Conservation (phyloP, 257 asterid species). For the Oldenlandia corymbosa region DNA sequence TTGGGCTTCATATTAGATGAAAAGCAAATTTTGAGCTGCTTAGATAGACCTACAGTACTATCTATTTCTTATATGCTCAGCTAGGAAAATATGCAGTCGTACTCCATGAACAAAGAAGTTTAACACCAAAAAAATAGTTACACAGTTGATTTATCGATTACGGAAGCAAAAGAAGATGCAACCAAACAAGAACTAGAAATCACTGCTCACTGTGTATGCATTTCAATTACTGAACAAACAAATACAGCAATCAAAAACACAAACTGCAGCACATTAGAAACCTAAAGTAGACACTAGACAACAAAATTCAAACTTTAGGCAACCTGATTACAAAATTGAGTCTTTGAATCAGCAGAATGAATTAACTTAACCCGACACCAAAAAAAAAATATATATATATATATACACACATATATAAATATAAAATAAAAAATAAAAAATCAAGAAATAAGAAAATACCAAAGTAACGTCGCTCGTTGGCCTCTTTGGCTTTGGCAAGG, state of each 20-base stretch:
- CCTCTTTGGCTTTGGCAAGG: constrained; percentile 71
- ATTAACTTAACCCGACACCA: neutral
- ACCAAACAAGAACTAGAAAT: neutral
- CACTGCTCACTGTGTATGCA: neutral
- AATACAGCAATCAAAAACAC: neutral
- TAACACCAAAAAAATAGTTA: neutral
- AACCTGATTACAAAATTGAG: neutral
- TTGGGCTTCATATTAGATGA: too few relatives aligned
- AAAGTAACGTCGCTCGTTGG: constrained; percentile 93
- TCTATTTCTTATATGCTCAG: too few relatives aligned
- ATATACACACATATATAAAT: too few relatives aligned
- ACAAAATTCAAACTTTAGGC: neutral
- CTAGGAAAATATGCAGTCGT: neutral
- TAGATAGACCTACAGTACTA: neutral
- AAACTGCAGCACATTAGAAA: neutral
- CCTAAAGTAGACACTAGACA: neutral
- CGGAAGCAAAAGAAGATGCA: neutral
- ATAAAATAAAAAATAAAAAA: too few relatives aligned
- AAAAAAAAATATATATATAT: neutral
- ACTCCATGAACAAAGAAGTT: neutral
- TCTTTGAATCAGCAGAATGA: neutral
- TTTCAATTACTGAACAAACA: neutral
- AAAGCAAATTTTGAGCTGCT: neutral
- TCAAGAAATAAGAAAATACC: constrained; percentile 37
- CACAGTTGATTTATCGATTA: neutral